Base-by-base conservation (phyloP, 805 yeast genomes). In the Nakazawaea wickerhamii region DNA sequence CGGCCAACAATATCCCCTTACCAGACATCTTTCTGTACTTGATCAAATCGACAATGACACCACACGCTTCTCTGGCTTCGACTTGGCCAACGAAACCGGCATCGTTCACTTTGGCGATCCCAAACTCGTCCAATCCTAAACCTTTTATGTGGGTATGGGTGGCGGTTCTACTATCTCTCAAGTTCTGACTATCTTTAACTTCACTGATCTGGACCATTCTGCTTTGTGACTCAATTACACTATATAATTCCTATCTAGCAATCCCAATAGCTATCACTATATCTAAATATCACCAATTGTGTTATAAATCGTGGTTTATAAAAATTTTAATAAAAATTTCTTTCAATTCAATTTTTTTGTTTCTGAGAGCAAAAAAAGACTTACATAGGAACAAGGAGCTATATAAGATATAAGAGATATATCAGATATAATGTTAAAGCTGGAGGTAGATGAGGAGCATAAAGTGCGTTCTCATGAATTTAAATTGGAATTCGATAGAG, bases 81-180 rank as follows among this genome's bases (percentile, higher is more conserved):
- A 67, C 62, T 60, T 84, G 93, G 42, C 90, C 93, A 40, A 83
- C 86, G 62, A 83, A 83, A 18, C 98, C 98, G 40, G 93, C 95
- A 55, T 90, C 96, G 30, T 82, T 75, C 36, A 74, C 75, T 51
- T 84, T 84, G 25, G 98, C 96, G 30, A 73, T 63, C 30, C 97
- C 95, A 48, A 75, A 80, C 52, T 90, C 98, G 59, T 91, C 96
- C 38, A 91, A 70, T 2, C 99, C 99, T 15, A 91, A 74, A 2
- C 98, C 98, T 55, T 83, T 84, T 71, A 91, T 91, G 60, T 91
- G 99, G 2, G 99, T 90, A 60, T 91, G 99, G 4, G 99, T 93
- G 1, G 98, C 96, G 1, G 95, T 86, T 51, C 95, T 73, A 44
- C 75, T 69, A 46, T 79, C 84, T 43, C 80, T 70, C 30, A 38